Base-by-base conservation (phyloP, 306 rosid species). In the Medicago arabica region DNA sequence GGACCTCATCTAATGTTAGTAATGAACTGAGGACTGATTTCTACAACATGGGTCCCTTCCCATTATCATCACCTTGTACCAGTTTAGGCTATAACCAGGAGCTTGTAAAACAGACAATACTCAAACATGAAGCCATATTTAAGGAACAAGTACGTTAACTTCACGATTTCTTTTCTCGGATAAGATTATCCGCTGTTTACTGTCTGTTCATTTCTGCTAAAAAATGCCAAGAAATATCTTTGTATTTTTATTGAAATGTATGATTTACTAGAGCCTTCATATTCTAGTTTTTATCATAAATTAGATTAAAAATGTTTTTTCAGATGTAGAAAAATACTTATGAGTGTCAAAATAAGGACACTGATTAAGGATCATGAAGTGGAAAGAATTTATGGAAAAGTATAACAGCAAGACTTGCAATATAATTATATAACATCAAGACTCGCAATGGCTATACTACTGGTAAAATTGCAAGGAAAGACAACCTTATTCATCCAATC, bases 61-160 rank as follows among this genome's bases (percentile, higher is more conserved):
- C 75, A 12, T 34, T 50, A 51, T 54, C 71, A 41, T 55, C 88
- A 61, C 28, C 87, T 4, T 79, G 57, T 67, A 74, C 79, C 16
- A 74, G 53, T 76, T 16, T 75, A 51, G 75, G 64, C 65, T 85
- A 65, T 71, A 68, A 78, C 70, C 86, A 82, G 85, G 94, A 86
- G 58, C 67, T 73, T 50, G 49, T 91, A 44, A 89, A 87, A 80
- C 91, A 83, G 86, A 87, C 81, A 25, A 87, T 91, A 75, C 89
- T 91, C 76, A 76, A 85, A 72, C 91, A 91, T 25, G 97, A 91
- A 57, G 80, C 86, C 75, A 71, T 86, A 36, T 80, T 91, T 40
- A 91, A 74, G 86, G 86, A 85, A 41, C 97, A 91, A 87, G 97
- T 87, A 87, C 69, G 81, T 72, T 61, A 65, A 38, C 51, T 75